phyloP scores from a whole-genome alignment of 2,329 filamentous ascomycete genomes.

The Aureobasidium sp. region DNA sequence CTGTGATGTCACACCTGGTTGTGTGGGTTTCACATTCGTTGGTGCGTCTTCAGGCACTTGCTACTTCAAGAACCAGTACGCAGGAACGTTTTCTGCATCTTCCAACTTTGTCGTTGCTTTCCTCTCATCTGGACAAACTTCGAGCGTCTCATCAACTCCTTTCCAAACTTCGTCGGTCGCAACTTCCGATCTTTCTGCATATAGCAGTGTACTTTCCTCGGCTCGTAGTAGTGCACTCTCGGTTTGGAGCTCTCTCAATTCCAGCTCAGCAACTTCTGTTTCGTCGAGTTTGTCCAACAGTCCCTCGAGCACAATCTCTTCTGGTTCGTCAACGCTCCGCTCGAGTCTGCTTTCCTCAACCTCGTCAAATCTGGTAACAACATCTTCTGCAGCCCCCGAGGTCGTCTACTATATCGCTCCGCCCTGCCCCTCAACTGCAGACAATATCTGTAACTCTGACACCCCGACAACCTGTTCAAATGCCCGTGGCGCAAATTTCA shows the following conservation, averaged over 20 bases:
- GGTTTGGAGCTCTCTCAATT: not conserved
- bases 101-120: conserved; percentile 17
- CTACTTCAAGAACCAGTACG: conserved; percentile 17
- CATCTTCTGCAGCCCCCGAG: not conserved
- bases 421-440: conserved; percentile 2
- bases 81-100: not conserved
- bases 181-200: not conserved
- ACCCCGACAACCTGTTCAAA: conserved; percentile 8
- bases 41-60: conserved; percentile 17
- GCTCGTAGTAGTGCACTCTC: not conserved
- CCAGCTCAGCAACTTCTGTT: not conserved
- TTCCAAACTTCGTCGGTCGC: not conserved
- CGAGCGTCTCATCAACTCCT: not conserved
- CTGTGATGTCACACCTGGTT: conserved; percentile 19
- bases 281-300: not conserved
- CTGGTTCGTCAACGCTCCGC: not conserved
- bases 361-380: not conserved
- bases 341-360: not conserved
- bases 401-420: conserved; percentile 15
- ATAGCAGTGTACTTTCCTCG: not conserved
- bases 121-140: conserved; percentile 1
- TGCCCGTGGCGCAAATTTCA: conserved; percentile 16
- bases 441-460: conserved; percentile 7
- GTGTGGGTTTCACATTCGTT: conserved; percentile 18
- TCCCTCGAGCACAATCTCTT: not conserved